Conservation (phyloP, 1,284 basidiomycete genomes). For the Cystobasidium sp. region DNA sequence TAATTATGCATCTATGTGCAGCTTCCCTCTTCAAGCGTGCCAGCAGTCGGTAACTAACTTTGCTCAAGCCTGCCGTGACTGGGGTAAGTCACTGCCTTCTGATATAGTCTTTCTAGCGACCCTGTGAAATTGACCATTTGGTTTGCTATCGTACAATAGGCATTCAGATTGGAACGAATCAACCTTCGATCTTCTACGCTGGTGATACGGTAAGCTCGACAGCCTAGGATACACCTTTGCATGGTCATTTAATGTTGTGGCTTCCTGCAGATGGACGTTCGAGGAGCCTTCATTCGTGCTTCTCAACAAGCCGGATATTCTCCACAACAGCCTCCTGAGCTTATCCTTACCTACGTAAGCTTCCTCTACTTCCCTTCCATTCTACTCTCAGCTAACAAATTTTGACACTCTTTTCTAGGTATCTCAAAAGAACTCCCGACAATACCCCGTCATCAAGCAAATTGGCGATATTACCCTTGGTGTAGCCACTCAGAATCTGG, state of each 20-base stretch:
- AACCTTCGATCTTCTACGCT: constrained; percentile 42
- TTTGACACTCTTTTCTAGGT: constrained; percentile 10
- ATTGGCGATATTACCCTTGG: constrained; percentile 38
- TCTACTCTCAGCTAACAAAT: background rate
- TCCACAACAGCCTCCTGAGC: constrained; percentile 28
- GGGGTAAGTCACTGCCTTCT: constrained; percentile 25
- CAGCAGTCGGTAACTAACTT: constrained; percentile 35
- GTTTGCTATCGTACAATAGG: background rate
- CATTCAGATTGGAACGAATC: background rate
- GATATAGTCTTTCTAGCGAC: no score
- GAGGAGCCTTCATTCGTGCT: constrained; percentile 38
- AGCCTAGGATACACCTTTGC: no score
- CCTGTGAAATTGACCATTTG: no score
- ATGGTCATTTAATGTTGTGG: no score
- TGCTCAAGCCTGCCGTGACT: constrained; percentile 30
- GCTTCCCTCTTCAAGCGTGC: constrained; percentile 32
- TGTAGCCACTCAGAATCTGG: constrained; percentile 44
- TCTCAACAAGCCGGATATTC: constrained; percentile 14
- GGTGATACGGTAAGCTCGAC: constrained; percentile 38
- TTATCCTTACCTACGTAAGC: constrained; percentile 37
- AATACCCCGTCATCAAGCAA: constrained; percentile 40
- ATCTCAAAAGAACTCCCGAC: constrained; percentile 38
- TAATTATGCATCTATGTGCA: background rate
- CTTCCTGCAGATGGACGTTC: constrained; percentile 33
- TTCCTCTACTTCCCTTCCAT: background rate